A percentile compares a stretch with the other conserved stretches of the same genome.
Evolutionary conservation across 2,329 filamentous ascomycete genomes (phyloP).

Genomic region (Xylariaceae sp.): DNA sequence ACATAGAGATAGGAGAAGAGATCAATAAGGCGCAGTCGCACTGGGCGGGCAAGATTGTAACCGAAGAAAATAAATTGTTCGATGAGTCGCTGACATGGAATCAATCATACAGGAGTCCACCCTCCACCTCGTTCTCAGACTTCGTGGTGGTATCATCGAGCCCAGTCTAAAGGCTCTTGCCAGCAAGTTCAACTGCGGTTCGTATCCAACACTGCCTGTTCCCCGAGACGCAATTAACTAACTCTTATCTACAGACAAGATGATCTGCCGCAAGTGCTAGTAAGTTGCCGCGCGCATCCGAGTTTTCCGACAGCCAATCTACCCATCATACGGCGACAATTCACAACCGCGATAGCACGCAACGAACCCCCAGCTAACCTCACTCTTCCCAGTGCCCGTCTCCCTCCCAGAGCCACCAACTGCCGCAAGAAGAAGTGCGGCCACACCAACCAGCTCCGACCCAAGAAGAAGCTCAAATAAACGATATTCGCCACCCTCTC

Average conservation of each 20-base stretch:
- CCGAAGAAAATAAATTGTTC: background rate
- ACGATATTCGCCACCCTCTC: constrained; percentile 16
- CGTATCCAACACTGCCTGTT: background rate
- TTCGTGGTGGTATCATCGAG: constrained; percentile 99
- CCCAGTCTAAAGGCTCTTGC: constrained; percentile 97
- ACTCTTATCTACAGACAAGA: constrained; percentile 55
- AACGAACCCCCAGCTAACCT: constrained; percentile 4
- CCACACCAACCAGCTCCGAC: constrained; percentile 99
- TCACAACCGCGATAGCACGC: background rate
- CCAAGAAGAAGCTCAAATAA: constrained; percentile 85
- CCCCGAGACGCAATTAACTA: background rate
- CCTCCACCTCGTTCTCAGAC: constrained; percentile 96
- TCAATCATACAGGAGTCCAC: constrained; percentile 72
- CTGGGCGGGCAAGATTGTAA: background rate
- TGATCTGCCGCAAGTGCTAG: constrained; percentile 99
- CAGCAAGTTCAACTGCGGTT: constrained; percentile 97
- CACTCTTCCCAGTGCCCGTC: constrained; percentile 15
- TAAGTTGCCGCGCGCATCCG: constrained; percentile 48
- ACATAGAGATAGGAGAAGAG: background rate
- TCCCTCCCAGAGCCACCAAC: constrained; percentile 73
- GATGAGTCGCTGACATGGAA: background rate
- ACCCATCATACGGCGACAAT: background rate
- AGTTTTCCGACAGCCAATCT: background rate
- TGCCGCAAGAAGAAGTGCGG: constrained; percentile 99
- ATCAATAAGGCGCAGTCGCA: background rate